A percentile compares a stretch with the other conserved stretches of the same genome.
These are phyloP conservation scores for Erysiphe pulchra DNA, from an alignment of 2,329 filamentous ascomycete species.

Conservation along the genomic window DNA sequence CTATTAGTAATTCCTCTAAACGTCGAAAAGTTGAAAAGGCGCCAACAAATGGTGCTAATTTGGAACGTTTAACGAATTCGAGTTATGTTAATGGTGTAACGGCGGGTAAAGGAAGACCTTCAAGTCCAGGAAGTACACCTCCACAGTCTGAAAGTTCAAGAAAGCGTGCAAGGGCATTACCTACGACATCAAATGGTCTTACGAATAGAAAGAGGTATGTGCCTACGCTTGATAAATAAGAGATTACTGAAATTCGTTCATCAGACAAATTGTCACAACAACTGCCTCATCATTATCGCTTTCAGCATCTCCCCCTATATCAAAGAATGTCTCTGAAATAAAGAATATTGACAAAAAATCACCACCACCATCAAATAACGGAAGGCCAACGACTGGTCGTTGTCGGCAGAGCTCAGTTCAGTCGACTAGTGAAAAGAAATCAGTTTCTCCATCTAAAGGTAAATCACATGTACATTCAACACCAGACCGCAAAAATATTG, in stretches of 20 bases:
- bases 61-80: conserved; percentile 40
- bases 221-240: background rate
- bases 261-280: conserved; percentile 20
- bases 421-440: conserved; percentile 29
- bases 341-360: conserved; percentile 26
- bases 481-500: conserved; percentile 11
- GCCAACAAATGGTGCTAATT: conserved; percentile 21
- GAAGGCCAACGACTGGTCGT: conserved; percentile 41
- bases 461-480: conserved; percentile 26
- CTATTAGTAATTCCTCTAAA: conserved; percentile 34
- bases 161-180: conserved; percentile 45
- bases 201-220: conserved; percentile 49
- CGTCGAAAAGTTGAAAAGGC: conserved; percentile 59
- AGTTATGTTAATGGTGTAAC: conserved; percentile 18
- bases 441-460: conserved; percentile 32
- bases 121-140: conserved; percentile 39
- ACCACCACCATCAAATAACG: conserved; percentile 28
- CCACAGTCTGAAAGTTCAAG: conserved; percentile 36
- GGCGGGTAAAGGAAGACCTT: conserved; percentile 27
- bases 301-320: conserved; percentile 49
- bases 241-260: conserved; percentile 4
- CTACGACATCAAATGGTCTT: conserved; percentile 34
- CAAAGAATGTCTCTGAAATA: conserved; percentile 39
- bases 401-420: conserved; percentile 51
- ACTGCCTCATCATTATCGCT: conserved; percentile 37